Base-by-base conservation (phyloP, 2,329 filamentous ascomycete genomes). In the Lachnellula occidentalis region DNA sequence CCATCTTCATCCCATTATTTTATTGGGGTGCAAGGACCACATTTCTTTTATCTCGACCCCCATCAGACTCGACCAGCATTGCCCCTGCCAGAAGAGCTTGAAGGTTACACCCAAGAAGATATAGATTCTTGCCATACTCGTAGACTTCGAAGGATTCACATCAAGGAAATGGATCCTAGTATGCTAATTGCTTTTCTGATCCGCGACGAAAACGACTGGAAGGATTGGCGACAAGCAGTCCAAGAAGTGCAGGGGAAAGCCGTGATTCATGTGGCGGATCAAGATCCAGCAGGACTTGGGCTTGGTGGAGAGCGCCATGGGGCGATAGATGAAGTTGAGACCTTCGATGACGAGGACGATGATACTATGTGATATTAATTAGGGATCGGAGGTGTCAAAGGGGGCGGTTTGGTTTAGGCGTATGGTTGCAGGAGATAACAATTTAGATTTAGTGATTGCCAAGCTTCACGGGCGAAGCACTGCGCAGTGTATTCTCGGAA, bases 131-230 rank as follows among this genome's bases (percentile, higher is more conserved):
- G 90, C 66, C 92, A 99, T 69, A 97, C 92, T 0, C 82, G 89
- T 49, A 85, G 92, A 47, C 74, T 99, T 17, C 84, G 92, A 37
- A 82, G 88, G 53, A 78, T 99, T 31, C 86, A 94, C 62, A 80
- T 99, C 48, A 84, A 85, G 56, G 92, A 97, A 67, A 94, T 99
- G 89, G 94, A 99, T 66, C 94, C 94, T 0, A 96, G 91, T 67
- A 99, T 99, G 94, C 75, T 99, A 42, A 89, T 99, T 61, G 92
- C 90, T 4, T 97, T 97, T 66, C 74, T 99, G 36, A 91, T 99
- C 58, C 81, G 79, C 41, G 83, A 88, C 55, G 85, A 92, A 63
- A 79, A 85, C 43, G 94, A 99, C 62, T 97, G 92, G 87, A 74
- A 79, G 39, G 80, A 83, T 51, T 97, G 92, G 92, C 87, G 89